Conservation (phyloP, 2,329 filamentous ascomycete genomes). For the Didymella lethalis region DNA sequence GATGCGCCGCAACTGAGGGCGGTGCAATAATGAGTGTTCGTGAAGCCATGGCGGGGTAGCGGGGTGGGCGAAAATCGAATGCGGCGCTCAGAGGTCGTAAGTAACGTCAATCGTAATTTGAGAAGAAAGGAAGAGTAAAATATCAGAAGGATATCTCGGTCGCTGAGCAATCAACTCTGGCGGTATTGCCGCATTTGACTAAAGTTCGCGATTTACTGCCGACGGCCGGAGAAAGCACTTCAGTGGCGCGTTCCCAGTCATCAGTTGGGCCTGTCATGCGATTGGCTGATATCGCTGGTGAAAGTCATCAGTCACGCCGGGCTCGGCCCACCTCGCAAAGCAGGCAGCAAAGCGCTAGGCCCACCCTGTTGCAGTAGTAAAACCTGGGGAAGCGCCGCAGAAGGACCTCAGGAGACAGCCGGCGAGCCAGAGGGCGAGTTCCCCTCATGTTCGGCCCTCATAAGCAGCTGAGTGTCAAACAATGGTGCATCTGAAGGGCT, state of each 20-base stretch:
- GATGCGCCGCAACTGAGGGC: slow-evolving; percentile 86
- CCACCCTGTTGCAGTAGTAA: slow-evolving; percentile 20
- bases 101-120: slow-evolving; percentile 8
- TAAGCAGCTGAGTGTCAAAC: not conserved
- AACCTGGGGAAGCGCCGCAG: slow-evolving; percentile 23
- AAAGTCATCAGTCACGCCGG: slow-evolving; percentile 11
- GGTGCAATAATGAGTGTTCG: slow-evolving; percentile 87
- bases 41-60: slow-evolving; percentile 44
- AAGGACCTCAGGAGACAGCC: slow-evolving; percentile 12
- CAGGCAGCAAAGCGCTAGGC: slow-evolving; percentile 13
- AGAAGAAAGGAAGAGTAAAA: slow-evolving; percentile 1
- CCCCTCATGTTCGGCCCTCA: slow-evolving; percentile 7
- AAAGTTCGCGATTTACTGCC: slow-evolving; percentile 19
- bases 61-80: slow-evolving; percentile 14
- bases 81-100: slow-evolving; percentile 1
- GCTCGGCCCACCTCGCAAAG: slow-evolving; percentile 10
- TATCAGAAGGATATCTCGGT: slow-evolving; percentile 5
- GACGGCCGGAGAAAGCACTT: slow-evolving; percentile 23
- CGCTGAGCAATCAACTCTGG: slow-evolving; percentile 23
- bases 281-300: slow-evolving; percentile 14
- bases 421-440: not conserved
- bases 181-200: slow-evolving; percentile 20
- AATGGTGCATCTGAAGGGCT: not conserved
- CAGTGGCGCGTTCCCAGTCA: slow-evolving; percentile 17
- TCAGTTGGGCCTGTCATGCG: not conserved